phyloP scores from a whole-genome alignment of 495 filamentous ascomycete genomes.

The Podospora pseudoanserina region DNA sequence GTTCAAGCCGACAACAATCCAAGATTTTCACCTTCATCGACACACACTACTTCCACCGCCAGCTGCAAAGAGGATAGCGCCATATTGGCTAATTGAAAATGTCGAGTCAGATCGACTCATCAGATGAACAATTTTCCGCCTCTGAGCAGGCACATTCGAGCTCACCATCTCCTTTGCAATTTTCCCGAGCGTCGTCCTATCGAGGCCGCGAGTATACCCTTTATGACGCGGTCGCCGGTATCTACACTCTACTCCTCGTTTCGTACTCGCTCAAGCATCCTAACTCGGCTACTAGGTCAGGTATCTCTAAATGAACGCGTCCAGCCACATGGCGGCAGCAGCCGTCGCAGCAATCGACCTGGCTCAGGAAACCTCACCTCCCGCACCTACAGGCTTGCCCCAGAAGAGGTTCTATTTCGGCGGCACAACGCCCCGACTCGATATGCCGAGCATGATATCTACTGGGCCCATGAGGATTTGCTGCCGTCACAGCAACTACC shows the following conservation, averaged over 20 bases:
- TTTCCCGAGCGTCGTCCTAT: neutral
- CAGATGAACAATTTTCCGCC: neutral
- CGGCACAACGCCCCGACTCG: constrained; percentile 56
- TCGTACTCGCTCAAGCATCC: neutral
- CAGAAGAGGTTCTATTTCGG: constrained; percentile 74
- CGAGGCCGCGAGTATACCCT: constrained; percentile 50
- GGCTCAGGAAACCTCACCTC: constrained; percentile 48
- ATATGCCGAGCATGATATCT: constrained; percentile 68
- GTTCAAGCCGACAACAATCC: neutral
- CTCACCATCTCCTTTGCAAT: neutral
- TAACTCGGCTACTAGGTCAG: constrained; percentile 43
- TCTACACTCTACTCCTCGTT: constrained; percentile 2
- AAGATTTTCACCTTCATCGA: too few species aligned
- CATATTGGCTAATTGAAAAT: too few species aligned
- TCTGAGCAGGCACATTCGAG: neutral
- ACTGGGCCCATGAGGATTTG: constrained; percentile 53
- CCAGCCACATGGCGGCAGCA: neutral
- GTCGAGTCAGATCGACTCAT: neutral
- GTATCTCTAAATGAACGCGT: constrained; percentile 27
- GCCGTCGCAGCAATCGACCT: constrained; percentile 22
- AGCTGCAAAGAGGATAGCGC: too few species aligned
- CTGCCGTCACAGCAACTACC: constrained; percentile 52
- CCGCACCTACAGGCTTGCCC: constrained; percentile 49
- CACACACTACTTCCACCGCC: too few species aligned
- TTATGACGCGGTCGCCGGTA: constrained; percentile 81